phyloP scores from a whole-genome alignment of 179 eudicot genomes.

The Vitellaria paradoxa region DNA sequence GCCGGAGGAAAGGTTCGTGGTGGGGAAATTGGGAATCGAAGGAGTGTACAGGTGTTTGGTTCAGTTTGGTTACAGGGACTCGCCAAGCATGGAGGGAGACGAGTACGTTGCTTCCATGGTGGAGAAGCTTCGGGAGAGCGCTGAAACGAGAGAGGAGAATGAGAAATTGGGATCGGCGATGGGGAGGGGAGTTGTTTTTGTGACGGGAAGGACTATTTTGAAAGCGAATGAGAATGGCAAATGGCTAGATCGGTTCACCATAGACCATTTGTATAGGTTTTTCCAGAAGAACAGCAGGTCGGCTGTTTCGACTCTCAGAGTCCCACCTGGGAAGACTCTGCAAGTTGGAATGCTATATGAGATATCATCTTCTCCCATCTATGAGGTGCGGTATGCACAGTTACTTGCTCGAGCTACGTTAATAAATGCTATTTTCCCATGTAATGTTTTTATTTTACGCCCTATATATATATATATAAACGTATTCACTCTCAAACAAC shows the following conservation, averaged over 20 bases:
- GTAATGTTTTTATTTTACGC: no score
- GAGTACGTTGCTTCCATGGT: constrained; percentile 8
- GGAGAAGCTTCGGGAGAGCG: background rate
- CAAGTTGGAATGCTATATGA: constrained; percentile 16
- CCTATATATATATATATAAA: no score
- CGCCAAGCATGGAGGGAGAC: background rate
- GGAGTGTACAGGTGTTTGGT: constrained; percentile 19
- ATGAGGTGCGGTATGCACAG: no score
- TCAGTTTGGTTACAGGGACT: constrained; percentile 17
- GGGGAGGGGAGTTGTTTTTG: background rate
- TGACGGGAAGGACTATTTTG: constrained; percentile 11
- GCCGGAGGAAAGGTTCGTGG: constrained; percentile 10
- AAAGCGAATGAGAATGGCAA: background rate
- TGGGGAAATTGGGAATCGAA: constrained; percentile 13
- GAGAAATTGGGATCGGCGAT: background rate
- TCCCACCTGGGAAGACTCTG: constrained; percentile 1
- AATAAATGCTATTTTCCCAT: background rate
- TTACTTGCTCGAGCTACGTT: no score
- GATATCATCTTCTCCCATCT: background rate
- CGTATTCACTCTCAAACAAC: no score
- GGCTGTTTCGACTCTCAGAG: background rate
- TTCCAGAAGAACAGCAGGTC: constrained; percentile 11
- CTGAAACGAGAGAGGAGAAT: background rate
- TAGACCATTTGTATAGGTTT: constrained; percentile 11
- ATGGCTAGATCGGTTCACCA: background rate